Base-by-base conservation (phyloP, 2,329 filamentous ascomycete genomes). In the Stenocarpella maydis region DNA sequence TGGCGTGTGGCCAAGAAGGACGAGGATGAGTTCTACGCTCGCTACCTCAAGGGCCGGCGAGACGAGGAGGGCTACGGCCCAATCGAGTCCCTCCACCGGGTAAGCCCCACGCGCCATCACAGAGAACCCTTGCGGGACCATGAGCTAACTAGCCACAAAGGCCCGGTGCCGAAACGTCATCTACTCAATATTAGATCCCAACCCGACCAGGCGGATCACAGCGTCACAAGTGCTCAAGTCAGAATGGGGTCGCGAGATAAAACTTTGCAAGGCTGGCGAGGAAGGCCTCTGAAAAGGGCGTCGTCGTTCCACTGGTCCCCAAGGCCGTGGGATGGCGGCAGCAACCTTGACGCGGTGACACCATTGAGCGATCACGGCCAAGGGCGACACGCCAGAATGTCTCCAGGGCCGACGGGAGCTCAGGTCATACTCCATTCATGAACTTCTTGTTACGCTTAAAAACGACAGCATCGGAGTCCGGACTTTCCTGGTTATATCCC, bases 171-270 rank as follows among this genome's bases (percentile, higher is more conserved):
- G 96, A 72, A 99, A 99, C 76, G 96, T 99, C 76, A 98, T 99
- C 78, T 99, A 99, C 83, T 98, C 95, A 26, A 97, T 99, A 73
- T 87, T 99, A 54, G 96, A 99, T 78, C 96, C 96, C 37, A 98
- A 97, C 79, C 94, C 96, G 31, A 89, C 89, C 69, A 92, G 96
- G 73, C 93, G 96, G 75, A 95, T 99, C 78, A 98, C 94, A 37
- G 95, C 96, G 69, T 95, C 95, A 49, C 96, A 99, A 82, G 94
- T 98, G 69, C 89, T 99, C 76, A 97, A 97, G 82, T 98, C 95
- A 5, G 96, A 99, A 84, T 99, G 96, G 96, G 94, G 96, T 74
- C 93, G 96, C 75, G 95, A 98, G 81, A 98, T 98, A 81, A 97
- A 95, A 82, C 87, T 98, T 69, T 99, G 96, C 85, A 96, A 95